Percentiles rank a stretch among this genome's conserved stretches.
Evolutionary conservation across 805 yeast species (phyloP).

Genomic region (Ogataea henricii): DNA sequence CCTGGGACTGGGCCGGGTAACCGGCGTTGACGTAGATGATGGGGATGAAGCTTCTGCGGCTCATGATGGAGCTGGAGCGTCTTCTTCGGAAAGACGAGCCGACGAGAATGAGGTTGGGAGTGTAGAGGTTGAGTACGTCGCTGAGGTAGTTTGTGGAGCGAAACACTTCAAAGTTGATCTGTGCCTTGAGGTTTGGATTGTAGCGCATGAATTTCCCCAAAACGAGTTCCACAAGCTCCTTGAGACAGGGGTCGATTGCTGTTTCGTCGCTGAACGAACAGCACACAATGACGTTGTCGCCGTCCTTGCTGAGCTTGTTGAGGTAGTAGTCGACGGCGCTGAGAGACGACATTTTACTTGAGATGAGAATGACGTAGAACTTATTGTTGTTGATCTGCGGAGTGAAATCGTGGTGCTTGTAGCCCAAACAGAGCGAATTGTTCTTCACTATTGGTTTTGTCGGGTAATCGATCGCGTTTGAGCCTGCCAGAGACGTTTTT

Average conservation of each 20-base stretch:
- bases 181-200: conserved; percentile 43
- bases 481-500: conserved; percentile 19
- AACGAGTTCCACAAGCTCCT: conserved; percentile 45
- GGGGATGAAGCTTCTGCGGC: conserved; percentile 29
- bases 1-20: conserved; percentile 12
- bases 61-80: conserved; percentile 31
- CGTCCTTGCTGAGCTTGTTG: conserved; percentile 50
- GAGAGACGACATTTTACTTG: conserved; percentile 73
- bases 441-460: conserved; percentile 35
- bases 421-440: conserved; percentile 42
- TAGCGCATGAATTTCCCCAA: conserved; percentile 28
- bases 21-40: conserved; percentile 27
- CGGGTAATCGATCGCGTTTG: conserved; percentile 34
- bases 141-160: conserved; percentile 49
- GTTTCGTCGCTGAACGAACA: conserved; percentile 30
- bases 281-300: conserved; percentile 63
- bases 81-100: conserved; percentile 32
- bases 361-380: conserved; percentile 51
- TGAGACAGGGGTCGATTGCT: conserved; percentile 24
- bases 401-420: conserved; percentile 42
- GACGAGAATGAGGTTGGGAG: conserved; percentile 56
- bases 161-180: conserved; percentile 59
- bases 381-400: conserved; percentile 22
- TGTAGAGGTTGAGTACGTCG: conserved; percentile 58
- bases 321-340: conserved; percentile 70